Base-by-base conservation (phyloP, 148 eudicot species). In the Heliosperma pusillum region DNA sequence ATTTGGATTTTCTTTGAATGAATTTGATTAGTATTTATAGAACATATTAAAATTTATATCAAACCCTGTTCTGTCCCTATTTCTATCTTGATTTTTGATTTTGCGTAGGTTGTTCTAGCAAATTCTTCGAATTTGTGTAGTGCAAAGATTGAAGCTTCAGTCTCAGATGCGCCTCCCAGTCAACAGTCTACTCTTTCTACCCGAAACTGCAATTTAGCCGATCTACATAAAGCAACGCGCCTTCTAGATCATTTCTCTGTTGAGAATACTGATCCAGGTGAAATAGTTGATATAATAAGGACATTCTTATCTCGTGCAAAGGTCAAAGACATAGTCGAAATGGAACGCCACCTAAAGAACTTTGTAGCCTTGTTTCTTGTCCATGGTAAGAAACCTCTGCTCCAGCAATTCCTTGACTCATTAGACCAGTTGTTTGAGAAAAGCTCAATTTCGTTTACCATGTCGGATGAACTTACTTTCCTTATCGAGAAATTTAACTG, bases 191-290 rank as follows among this genome's bases (percentile, higher is more conserved):
- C 50, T n/a, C 70, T 2, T 20, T n/a, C 70, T 6, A 7, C n/a
- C n/a, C n/a, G n/a, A n/a, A n/a, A n/a, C n/a, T n/a, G 25, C 25
- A 26, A 2, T 15, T 16, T 17, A 13, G 22, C 5, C 7, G 26
- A 40, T 5, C n/a, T n/a, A n/a, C n/a, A n/a, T n/a, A n/a, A n/a
- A n/a, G n/a, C n/a, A n/a, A 21, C 33, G 15, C 26, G 40, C 21
- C 26, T 75, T 17, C 21, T 75, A 10, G 10, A 69, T 20, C 36
- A 75, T 55, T 66, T 75, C 13, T 53, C 62, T 6, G 52, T 53
- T 33, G 20, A 66, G 15, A 22, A 66, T 11, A 29, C 47, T 13
- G 52, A 52, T 75, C 62, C 63, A 10, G 20, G 1, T 3, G 66
- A 58, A 17, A 9, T 64, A 50, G 19, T 50, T 50, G 20, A 52